Conservation (phyloP, 495 filamentous ascomycete genomes). For the Podospora comata region DNA sequence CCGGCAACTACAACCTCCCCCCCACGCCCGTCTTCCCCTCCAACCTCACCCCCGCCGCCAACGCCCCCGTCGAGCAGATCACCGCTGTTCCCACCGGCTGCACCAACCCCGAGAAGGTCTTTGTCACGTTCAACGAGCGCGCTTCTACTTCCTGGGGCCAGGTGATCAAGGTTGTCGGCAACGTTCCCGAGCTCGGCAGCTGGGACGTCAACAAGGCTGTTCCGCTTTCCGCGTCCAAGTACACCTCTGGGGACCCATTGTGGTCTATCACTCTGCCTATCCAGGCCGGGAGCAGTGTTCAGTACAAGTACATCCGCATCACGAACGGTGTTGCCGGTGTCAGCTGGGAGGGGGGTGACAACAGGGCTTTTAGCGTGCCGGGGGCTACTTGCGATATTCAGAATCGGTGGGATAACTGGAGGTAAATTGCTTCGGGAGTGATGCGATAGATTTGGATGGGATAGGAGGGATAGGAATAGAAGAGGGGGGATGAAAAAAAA, state of each 20-base stretch:
- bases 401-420: constrained; percentile 12
- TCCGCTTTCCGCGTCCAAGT: constrained; percentile 50
- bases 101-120: constrained; percentile 45
- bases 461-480: not conserved
- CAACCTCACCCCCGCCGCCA: constrained; percentile 44
- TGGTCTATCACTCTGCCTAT: constrained; percentile 56
- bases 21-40: constrained; percentile 56
- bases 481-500: not conserved
- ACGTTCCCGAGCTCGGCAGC: constrained; percentile 50
- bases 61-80: constrained; percentile 25
- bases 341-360: constrained; percentile 63
- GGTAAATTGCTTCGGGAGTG: not conserved
- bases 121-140: constrained; percentile 57
- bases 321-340: constrained; percentile 47
- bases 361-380: constrained; percentile 57
- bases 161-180: constrained; percentile 58
- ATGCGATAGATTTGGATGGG: not conserved
- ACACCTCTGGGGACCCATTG: constrained; percentile 53
- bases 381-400: constrained; percentile 44
- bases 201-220: constrained; percentile 54
- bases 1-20: constrained; percentile 57
- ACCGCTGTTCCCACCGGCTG: constrained; percentile 39
- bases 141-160: constrained; percentile 56
- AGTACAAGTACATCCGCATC: constrained; percentile 69
- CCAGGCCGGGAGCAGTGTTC: constrained; percentile 49